A percentile compares a stretch with the other conserved stretches of the same genome.
These are phyloP conservation scores for Cladosporium cucumerinum DNA, from an alignment of 2,329 filamentous ascomycete species.

Conservation along the genomic window DNA sequence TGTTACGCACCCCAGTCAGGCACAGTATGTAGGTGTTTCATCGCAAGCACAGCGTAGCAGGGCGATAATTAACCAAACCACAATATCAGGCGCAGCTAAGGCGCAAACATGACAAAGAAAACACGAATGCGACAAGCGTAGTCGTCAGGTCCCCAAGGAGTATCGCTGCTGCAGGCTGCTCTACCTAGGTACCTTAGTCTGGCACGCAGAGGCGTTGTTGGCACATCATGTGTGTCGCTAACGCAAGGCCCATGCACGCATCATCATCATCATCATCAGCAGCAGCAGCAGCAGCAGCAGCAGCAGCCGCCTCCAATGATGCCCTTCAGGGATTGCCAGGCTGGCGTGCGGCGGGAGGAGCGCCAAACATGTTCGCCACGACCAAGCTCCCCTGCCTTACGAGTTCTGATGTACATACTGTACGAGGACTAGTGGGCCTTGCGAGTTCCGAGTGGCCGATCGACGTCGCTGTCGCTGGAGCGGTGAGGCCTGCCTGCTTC, in stretches of 20 bases:
- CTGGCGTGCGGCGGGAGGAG: slow-evolving; percentile 13
- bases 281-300: too few species aligned
- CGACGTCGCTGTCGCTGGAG: slow-evolving; percentile 5
- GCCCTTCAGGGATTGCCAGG: slow-evolving; percentile 2
- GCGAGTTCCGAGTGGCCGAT: neutral
- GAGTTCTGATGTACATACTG: neutral
- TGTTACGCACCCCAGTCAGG: neutral
- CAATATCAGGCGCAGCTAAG: neutral
- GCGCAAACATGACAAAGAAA: neutral
- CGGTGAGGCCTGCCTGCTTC: slow-evolving; percentile 22
- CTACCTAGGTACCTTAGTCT: neutral
- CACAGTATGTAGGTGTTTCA: neutral
- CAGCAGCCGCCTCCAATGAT: neutral
- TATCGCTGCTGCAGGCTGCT: slow-evolving; percentile 3
- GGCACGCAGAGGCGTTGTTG: neutral
- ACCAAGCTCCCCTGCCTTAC: slow-evolving; percentile 10
- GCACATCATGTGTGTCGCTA: neutral
- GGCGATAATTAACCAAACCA: neutral
- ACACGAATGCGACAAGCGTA: neutral
- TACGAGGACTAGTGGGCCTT: neutral
- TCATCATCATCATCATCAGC: too few species aligned
- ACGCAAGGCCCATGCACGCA: slow-evolving; percentile 3
- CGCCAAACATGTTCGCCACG: slow-evolving; percentile 17
- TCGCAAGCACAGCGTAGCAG: neutral
- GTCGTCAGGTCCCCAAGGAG: slow-evolving; percentile 9